phyloP scores from a whole-genome alignment of 495 filamentous ascomycete genomes.

The Astrothelium subdiscretum region DNA sequence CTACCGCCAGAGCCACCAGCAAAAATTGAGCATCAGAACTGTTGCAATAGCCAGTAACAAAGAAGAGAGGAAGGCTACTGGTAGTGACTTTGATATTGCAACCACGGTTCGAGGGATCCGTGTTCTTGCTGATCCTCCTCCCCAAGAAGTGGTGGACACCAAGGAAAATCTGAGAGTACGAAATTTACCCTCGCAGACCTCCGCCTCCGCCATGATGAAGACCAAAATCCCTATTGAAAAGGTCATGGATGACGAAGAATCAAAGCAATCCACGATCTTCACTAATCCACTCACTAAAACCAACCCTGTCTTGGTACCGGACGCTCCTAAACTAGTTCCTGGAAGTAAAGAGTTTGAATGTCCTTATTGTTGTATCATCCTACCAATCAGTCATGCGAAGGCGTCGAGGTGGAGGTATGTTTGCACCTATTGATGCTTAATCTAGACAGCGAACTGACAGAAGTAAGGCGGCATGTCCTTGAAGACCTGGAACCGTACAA shows the following conservation, averaged over 20 bases:
- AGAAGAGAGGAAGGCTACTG: neutral
- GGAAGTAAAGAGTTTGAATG: constrained; percentile 6
- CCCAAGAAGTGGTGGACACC: neutral
- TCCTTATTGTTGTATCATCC: constrained; percentile 3
- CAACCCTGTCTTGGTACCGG: neutral
- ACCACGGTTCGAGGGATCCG: neutral
- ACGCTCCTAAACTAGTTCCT: neutral
- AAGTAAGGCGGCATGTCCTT: constrained; percentile 4
- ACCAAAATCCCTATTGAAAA: neutral
- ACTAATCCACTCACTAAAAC: neutral
- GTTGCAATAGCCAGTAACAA: neutral
- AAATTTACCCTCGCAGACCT: neutral
- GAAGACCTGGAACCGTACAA: constrained; percentile 12
- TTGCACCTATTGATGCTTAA: neutral
- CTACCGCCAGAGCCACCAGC: constrained; percentile 13
- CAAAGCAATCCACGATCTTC: neutral
- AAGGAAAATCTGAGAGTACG: neutral
- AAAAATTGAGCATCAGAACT: neutral
- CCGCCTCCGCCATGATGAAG: neutral
- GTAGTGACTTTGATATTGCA: neutral
- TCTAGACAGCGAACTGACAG: neutral
- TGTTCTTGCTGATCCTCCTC: neutral
- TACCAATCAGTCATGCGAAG: neutral
- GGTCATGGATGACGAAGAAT: neutral
- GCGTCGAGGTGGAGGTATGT: constrained; percentile 4